These are phyloP conservation scores for Coniferiporia sulphurascens DNA, from an alignment of 1,284 basidiomycete species.

Conservation along the genomic window DNA sequence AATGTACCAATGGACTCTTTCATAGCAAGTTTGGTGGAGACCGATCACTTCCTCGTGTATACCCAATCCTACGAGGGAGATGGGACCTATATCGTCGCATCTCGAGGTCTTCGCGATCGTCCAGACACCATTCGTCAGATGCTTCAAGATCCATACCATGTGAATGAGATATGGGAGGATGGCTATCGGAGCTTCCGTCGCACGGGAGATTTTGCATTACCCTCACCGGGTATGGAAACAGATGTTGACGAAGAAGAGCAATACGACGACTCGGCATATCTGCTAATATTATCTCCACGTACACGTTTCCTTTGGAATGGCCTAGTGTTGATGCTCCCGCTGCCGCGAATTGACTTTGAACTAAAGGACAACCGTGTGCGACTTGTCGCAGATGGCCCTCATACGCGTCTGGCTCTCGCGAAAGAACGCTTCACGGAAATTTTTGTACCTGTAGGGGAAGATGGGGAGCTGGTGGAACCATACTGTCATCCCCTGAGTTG, in stretches of 20 bases:
- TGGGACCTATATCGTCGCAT: constrained; percentile 92
- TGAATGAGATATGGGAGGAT: constrained; percentile 57
- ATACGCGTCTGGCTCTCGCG: constrained; percentile 68
- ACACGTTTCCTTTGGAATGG: constrained; percentile 94
- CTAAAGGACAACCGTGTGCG: constrained; percentile 81
- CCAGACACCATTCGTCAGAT: constrained; percentile 80
- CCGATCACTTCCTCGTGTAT: constrained; percentile 94
- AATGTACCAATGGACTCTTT: constrained; percentile 77
- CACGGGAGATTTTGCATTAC: constrained; percentile 31
- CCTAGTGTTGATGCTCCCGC: constrained; percentile 68
- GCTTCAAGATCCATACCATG: constrained; percentile 81
- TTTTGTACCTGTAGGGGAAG: constrained; percentile 57
- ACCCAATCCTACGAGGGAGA: constrained; percentile 87
- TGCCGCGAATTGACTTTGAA: constrained; percentile 72
- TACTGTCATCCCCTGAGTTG: constrained; percentile 48
- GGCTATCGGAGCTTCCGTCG: constrained; percentile 39
- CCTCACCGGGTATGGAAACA: constrained; percentile 40
- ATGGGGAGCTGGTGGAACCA: constrained; percentile 46
- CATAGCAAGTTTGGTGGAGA: constrained; percentile 76
- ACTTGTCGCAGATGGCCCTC: constrained; percentile 85
- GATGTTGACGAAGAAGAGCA: constrained; percentile 49
- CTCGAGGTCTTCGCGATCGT: constrained; percentile 78
- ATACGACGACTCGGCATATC: constrained; percentile 49
- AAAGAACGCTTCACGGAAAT: constrained; percentile 76
- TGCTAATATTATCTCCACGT: constrained; percentile 85